Evolutionary conservation across 345 rosid species (phyloP), one percentile per base, ranked within the genome.

Genomic region (Microthlaspi erraticum): DNA sequence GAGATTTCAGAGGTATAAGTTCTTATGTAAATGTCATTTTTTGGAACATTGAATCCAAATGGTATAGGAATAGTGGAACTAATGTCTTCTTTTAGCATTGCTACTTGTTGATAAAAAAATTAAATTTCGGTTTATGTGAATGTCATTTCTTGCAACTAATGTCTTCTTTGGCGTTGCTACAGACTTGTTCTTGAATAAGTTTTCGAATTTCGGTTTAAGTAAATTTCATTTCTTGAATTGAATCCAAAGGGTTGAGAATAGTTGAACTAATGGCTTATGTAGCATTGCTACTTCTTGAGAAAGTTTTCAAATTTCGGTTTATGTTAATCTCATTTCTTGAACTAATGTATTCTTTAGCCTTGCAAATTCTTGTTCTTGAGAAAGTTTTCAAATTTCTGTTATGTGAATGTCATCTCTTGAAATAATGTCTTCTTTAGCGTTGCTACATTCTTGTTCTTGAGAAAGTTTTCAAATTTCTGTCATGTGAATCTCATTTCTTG

Each of bases 1-100:
- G 98, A 92, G 71, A 82, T 90, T 80, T 84, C 98, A n/a, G 95
- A 90, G 97, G 98, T 92, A 26, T 26, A 49, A 6, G 5, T 19
- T 8, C 12, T 10, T 44, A 44, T 44, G 44, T 38, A 3, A 38
- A 38, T 38, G 5, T 10, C 42, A 38, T 38, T 3, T 44, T 19
- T 13, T 10, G 1, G n/a, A 2, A 39, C 20, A 44, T 7, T 16
- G 49, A 14, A 44, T 44, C 49, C 20, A 44, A 44, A 44, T 16
- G 7, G 49, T 7, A 3, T 49, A 31, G 7, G 56, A 12, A 51
- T 18, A 51, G 57, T 12, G 14, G 36, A 2, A 2, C 10, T 52
- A n/a, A 7, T 31, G 32, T 31, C 31, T 49, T 49, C n/a, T 19
- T n/a, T 29, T 20, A 3, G 8, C n/a, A 10, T 49, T 49, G 54